A percentile compares a stretch with the other conserved stretches of the same genome.
Evolutionary conservation across 2,329 filamentous ascomycete species (phyloP).

Genomic region (Metarhizium album): DNA sequence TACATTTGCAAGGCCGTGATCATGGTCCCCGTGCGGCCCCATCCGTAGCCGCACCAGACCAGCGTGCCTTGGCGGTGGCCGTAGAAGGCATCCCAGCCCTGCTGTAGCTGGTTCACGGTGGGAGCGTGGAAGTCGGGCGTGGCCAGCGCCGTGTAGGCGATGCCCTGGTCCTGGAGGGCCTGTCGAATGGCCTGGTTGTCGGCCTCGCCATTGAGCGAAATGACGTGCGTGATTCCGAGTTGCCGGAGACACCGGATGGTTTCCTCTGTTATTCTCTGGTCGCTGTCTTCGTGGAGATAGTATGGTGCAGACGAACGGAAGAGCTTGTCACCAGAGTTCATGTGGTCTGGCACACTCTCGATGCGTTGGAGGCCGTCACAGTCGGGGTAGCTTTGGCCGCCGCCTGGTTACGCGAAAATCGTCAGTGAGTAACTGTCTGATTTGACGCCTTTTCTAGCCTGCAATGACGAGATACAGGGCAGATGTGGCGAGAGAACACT

Average conservation of each 20-base stretch:
- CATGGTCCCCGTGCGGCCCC: neutral
- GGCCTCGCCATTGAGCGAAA: neutral
- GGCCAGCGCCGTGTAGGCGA: neutral
- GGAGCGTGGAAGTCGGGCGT: neutral
- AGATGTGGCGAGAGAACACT: too few relatives aligned
- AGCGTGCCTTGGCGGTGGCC: neutral
- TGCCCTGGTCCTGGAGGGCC: neutral
- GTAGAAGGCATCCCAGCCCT: neutral
- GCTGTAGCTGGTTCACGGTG: neutral
- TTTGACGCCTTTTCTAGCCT: too few relatives aligned
- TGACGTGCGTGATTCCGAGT: neutral
- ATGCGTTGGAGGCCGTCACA: neutral
- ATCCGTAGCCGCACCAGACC: neutral
- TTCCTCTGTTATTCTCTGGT: neutral
- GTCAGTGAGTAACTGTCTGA: too few relatives aligned
- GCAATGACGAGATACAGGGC: too few relatives aligned
- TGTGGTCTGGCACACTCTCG: neutral
- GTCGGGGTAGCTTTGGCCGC: too few relatives aligned
- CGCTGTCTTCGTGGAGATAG: neutral
- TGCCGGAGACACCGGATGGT: neutral
- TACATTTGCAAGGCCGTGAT: neutral
- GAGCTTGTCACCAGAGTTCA: neutral
- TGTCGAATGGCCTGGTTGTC: neutral
- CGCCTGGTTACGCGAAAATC: too few relatives aligned
- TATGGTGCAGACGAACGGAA: neutral